Conservation (phyloP, 805 yeast genomes). For the Ogataea degrootiae region DNA sequence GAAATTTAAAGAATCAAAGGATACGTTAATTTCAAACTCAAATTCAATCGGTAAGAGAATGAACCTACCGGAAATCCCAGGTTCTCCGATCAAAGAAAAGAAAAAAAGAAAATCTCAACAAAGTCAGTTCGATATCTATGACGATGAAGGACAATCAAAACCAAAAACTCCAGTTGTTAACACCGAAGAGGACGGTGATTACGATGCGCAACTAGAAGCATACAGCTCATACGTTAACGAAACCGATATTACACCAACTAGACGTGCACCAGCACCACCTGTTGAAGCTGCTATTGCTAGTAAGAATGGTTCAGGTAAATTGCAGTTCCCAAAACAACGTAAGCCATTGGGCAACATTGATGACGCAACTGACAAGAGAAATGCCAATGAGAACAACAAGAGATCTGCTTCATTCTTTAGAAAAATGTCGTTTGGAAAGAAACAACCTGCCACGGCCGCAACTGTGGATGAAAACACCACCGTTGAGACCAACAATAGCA, state of each 20-base stretch:
- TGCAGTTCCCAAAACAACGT: slow-evolving; percentile 18
- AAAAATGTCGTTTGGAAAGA: slow-evolving; percentile 47
- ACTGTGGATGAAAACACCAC: no score
- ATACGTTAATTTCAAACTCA: slow-evolving; percentile 37
- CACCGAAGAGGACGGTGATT: neutral
- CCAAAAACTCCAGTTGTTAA: neutral
- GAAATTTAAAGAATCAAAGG: slow-evolving; percentile 28
- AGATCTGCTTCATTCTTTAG: slow-evolving; percentile 35
- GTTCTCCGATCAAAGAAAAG: slow-evolving; percentile 31
- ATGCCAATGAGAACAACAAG: slow-evolving; percentile 12
- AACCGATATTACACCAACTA: neutral
- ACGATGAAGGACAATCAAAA: slow-evolving; percentile 10
- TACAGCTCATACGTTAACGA: neutral
- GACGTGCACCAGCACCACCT: slow-evolving; percentile 8
- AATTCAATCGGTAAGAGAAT: slow-evolving; percentile 32
- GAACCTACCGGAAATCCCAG: slow-evolving; percentile 45
- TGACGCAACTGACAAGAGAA: slow-evolving; percentile 9
- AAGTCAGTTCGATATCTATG: slow-evolving; percentile 21
- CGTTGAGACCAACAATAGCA: neutral
- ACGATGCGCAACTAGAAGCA: slow-evolving; percentile 1
- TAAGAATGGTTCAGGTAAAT: slow-evolving; percentile 9
- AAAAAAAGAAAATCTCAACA: slow-evolving; percentile 16
- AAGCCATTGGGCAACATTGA: slow-evolving; percentile 24
- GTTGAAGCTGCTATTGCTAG: slow-evolving; percentile 9
- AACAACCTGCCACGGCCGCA: slow-evolving; percentile 21